Base-by-base conservation (phyloP, 495 filamentous ascomycete genomes). In the Aspergillus olivimuriae region DNA sequence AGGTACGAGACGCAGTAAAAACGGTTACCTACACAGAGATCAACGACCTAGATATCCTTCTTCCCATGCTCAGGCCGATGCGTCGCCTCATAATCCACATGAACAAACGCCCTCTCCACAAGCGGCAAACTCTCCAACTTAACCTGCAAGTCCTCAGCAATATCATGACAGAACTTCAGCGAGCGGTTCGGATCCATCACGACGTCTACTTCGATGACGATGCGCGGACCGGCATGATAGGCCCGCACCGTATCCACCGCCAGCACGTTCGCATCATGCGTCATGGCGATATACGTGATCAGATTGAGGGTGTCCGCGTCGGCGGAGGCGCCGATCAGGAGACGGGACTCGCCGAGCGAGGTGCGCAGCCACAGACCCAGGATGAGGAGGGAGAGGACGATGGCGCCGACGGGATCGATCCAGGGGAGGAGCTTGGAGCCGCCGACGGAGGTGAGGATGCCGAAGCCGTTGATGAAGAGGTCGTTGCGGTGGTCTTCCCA, bases 81-180 rank as follows among this genome's bases (percentile, higher is more conserved):
- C n/a, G 83, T 89, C 4, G 88, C 89, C 72, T 98, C 92, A 51
- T 91, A 97, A 57, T 98, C 92, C 12, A 96, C 88, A 64, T 98
- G 92, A 14, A 97, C 92, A 67, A 96, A 98, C 2, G 89, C 88
- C 48, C 92, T 69, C 74, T 97, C 92, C 2, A 98, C 83, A 60
- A 94, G 80, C 3, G 92, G 91, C 49, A 98, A 62, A 28, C 79
- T 83, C 77, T 98, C 92, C 5, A 98, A 72, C 69, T 96, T 97
- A 39, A 84, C 84, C 73, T 98, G 92, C 46, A 98, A 72, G 57
- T 82, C 88, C 66, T 98, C 91, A 0, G 92, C 91, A 5, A 95
- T 76, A 56, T 98, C 92, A 61, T 98, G 92, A 0, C 89, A 94
- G 19, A 78, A 80, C 41, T 76, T 73, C 11, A 98, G 77, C 0